Evolutionary conservation across 441 rosid genomes (phyloP), one percentile per base, ranked within the genome.

Genomic region (Erodium trifolium): DNA sequence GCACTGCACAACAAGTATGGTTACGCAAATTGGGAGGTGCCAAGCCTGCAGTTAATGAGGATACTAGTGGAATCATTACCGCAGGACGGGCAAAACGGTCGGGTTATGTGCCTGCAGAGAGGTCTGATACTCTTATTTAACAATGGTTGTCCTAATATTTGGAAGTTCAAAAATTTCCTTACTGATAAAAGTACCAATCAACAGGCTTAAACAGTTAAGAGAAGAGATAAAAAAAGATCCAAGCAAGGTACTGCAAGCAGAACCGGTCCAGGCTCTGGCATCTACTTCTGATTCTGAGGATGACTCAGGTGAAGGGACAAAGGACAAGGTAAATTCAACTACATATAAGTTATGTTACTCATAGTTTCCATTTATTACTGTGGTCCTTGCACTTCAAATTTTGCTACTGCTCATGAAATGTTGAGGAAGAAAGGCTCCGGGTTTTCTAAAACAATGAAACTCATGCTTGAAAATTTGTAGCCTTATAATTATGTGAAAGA

Each of bases 1-100:
- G 99, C 78, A 93, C 99, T 0, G 93, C 93, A 12, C 99, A 93
- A 76, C 99, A 93, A 78, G 87, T 93, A 51, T 93, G 95, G 95
- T 85, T 93, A 53, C 92, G 92, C 73, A 88, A 88, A 82, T 78
- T 88, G 75, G 99, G 99, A 37, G 99, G 97, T 70, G 99, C 97
- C 70, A 84, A 85, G 75, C 89, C 99, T 65, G 90, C 76, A 17
- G 87, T 91, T 71, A 78, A 73, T 80, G 93, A 89, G 78, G 85
- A 88, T 71, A 91, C 97, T n/a, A 81, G 84, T 76, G 91, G 90
- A 69, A 93, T 89, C 71, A 93, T 93, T 70, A 88, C 85, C 67
- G 97, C 97, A 16, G 97, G 96, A 70, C 88, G 86, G 45, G 96
- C 96, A 65, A 93, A 91, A 76, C 77, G 95, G 76, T 84, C 93